These are phyloP conservation scores for Chamaenerion angustifolium DNA, from an alignment of 345 rosid genomes.

Conservation along the genomic window DNA sequence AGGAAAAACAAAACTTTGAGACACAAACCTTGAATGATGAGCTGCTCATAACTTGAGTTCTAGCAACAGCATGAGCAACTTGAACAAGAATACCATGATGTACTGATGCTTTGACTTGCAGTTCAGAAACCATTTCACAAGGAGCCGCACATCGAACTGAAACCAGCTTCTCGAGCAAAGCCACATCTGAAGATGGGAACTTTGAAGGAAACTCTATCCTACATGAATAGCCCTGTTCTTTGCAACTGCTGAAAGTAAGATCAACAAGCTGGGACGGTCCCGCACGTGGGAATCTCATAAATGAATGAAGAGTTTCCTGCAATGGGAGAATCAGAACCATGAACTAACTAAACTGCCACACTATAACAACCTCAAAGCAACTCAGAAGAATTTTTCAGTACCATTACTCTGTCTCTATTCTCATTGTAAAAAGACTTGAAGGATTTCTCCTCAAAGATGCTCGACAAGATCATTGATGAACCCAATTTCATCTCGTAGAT, in stretches of 20 bases:
- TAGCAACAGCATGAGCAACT: constrained; percentile 46
- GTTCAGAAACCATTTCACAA: constrained; percentile 34
- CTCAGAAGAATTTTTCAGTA: constrained; percentile 10
- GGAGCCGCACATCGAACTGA: constrained; percentile 25
- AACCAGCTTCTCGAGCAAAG: constrained; percentile 56
- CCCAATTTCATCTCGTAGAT: constrained; percentile 86
- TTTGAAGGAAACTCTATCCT: constrained; percentile 22
- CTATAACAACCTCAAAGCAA: constrained; percentile 1
- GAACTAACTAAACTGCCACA: too few relatives aligned
- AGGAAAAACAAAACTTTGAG: neutral
- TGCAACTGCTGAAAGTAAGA: constrained; percentile 14
- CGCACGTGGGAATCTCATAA: constrained; percentile 74
- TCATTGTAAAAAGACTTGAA: constrained; percentile 29
- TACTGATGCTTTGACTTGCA: constrained; percentile 41
- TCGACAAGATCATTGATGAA: constrained; percentile 46
- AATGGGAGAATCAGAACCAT: neutral
- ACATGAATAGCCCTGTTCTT: constrained; percentile 21
- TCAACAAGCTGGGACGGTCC: constrained; percentile 16
- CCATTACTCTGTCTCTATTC: constrained; percentile 44
- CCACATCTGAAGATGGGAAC: constrained; percentile 28
- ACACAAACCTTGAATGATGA: constrained; percentile 52
- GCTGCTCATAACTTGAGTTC: constrained; percentile 39
- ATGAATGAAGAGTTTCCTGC: constrained; percentile 60
- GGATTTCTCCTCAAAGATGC: constrained; percentile 25
- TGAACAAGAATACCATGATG: constrained; percentile 46